Conservation (phyloP, 805 yeast species). For the Teunomyces funiuensis region DNA sequence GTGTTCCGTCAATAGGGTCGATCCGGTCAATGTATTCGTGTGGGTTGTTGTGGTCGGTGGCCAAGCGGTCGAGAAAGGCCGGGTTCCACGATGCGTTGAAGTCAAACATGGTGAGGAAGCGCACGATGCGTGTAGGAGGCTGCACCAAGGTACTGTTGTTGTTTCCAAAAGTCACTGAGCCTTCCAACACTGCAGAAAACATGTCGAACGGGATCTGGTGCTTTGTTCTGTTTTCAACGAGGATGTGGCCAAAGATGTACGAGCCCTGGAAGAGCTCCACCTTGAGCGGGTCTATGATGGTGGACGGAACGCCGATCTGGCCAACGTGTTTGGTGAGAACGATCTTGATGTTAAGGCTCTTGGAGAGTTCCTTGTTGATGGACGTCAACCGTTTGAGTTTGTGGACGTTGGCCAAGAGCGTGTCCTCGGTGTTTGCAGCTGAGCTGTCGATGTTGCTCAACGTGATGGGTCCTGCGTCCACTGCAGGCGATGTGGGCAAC, state of each 20-base stretch:
- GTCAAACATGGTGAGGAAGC: conserved; percentile 41
- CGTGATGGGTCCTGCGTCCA: conserved; percentile 7
- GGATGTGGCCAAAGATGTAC: conserved; percentile 35
- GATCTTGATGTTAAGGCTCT: conserved; percentile 27
- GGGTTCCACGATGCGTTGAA: conserved; percentile 43
- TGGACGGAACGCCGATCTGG: conserved; percentile 30
- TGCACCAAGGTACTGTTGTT: conserved; percentile 17
- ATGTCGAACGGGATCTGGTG: conserved; percentile 36
- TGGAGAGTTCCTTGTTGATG: conserved; percentile 27
- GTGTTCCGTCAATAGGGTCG: conserved; percentile 36
- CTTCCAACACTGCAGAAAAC: conserved; percentile 41
- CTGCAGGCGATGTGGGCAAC: conserved; percentile 15
- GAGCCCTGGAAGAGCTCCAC: conserved; percentile 38
- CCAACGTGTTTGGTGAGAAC: conserved; percentile 36
- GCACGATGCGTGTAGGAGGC: conserved; percentile 20
- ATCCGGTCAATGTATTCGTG: conserved; percentile 19
- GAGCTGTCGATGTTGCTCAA: conserved; percentile 12
- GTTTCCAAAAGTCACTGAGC: conserved; percentile 26
- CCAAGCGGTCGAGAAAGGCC: conserved; percentile 30
- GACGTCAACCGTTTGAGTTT: conserved; percentile 31
- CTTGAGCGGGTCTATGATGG: conserved; percentile 28
- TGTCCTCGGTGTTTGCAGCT: no score
- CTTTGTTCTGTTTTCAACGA: conserved; percentile 28
- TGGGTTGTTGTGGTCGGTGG: conserved; percentile 32
- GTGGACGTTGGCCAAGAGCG: conserved; percentile 36